Conservation (phyloP, 352 stramenopile genomes). For the Pythium folliculosum region DNA sequence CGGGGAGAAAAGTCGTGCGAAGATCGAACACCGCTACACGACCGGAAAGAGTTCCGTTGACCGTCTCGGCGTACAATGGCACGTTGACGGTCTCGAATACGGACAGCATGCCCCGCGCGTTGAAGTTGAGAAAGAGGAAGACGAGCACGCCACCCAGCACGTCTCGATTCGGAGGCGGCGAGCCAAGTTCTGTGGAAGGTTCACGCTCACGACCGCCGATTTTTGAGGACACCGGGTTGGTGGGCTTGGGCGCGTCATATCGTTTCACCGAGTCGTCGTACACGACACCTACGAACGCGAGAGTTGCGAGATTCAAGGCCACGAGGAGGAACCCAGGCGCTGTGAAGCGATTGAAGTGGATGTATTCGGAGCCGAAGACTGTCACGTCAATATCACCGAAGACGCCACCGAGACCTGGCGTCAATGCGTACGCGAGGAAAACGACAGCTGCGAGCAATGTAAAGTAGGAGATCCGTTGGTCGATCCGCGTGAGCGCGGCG, state of each 20-base stretch:
- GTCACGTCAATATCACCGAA: conserved; percentile 44
- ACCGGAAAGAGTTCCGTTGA: conserved; percentile 35
- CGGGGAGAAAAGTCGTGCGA: not conserved
- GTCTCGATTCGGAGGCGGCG: too few relatives aligned
- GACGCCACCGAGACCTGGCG: conserved; percentile 55
- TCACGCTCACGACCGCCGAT: too few relatives aligned
- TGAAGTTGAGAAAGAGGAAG: conserved; percentile 75
- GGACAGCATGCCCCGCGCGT: conserved; percentile 56
- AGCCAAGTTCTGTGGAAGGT: too few relatives aligned
- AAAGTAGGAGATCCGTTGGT: conserved; percentile 64
- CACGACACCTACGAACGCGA: conserved; percentile 45
- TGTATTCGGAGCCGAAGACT: conserved; percentile 30
- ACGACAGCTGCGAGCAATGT: conserved; percentile 70
- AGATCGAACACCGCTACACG: conserved; percentile 23
- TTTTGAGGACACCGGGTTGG: not conserved
- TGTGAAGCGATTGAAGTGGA: conserved; percentile 66
- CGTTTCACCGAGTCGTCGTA: conserved; percentile 52
- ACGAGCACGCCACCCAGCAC: conserved; percentile 31
- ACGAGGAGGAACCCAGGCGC: conserved; percentile 58
- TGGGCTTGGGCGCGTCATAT: conserved; percentile 34
- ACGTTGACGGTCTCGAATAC: conserved; percentile 79
- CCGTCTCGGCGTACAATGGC: conserved; percentile 50
- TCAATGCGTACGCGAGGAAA: conserved; percentile 74
- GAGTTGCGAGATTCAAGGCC: conserved; percentile 45
- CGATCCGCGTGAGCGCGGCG: conserved; percentile 55